Evolutionary conservation across 202 grass and related monocot species (phyloP).

Genomic region (Panicum hallii): DNA sequence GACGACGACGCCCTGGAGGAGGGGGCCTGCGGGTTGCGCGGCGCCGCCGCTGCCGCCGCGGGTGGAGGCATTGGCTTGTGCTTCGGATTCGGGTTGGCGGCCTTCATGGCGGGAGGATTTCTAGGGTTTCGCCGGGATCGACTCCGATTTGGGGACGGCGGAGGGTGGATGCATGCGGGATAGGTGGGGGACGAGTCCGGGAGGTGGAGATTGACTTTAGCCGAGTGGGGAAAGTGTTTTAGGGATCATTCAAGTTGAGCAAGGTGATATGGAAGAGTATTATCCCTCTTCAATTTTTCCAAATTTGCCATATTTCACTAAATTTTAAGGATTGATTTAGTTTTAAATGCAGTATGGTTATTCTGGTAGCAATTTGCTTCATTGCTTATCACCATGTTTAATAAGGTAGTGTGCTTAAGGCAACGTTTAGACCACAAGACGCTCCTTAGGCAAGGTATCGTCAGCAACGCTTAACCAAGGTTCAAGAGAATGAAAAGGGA

Average conservation of each 20-base stretch:
- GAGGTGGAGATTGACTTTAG: not conserved
- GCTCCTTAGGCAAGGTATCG: too few species aligned
- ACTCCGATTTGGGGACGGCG: slow-evolving; percentile 16
- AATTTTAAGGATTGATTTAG: not conserved
- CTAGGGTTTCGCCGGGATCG: slow-evolving; percentile 45
- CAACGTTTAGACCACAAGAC: too few species aligned
- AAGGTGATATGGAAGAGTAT: not conserved
- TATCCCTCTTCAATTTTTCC: not conserved
- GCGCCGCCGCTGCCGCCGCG: not conserved
- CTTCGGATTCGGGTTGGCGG: slow-evolving; percentile 34
- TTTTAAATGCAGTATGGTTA: not conserved
- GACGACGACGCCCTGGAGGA: slow-evolving; percentile 43
- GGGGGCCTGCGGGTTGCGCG: not conserved
- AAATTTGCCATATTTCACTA: not conserved
- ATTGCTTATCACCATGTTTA: too few species aligned
- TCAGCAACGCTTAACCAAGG: too few species aligned
- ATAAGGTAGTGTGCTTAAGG: too few species aligned
- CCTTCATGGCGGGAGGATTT: slow-evolving; percentile 59
- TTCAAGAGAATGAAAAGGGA: too few species aligned
- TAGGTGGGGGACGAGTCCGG: not conserved
- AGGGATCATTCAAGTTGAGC: not conserved
- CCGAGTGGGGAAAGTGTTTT: not conserved
- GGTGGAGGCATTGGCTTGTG: slow-evolving; percentile 24
- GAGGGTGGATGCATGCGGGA: not conserved
- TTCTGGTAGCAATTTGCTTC: too few species aligned